Evolutionary conservation across 1,284 basidiomycete species (phyloP).

Genomic region (Exobasidium cylindrosporum): DNA sequence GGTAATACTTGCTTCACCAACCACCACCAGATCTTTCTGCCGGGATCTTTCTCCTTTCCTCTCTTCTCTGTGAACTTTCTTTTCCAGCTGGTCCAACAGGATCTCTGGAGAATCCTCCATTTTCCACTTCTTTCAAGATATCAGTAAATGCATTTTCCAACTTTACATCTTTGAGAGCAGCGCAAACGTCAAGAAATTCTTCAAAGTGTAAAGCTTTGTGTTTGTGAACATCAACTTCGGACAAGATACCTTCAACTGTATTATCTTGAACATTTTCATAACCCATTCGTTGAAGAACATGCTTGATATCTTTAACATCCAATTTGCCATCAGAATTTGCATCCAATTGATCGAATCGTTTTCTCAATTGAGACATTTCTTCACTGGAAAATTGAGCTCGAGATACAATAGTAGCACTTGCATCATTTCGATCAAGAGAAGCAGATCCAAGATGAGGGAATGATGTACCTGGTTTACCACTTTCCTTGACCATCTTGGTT

Average conservation of each 20-base stretch:
- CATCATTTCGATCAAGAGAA: conserved; percentile 29
- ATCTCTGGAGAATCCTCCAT: conserved; percentile 24
- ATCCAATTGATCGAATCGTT: conserved; percentile 44
- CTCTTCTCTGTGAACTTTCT: conserved; percentile 34
- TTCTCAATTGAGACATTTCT: conserved; percentile 42
- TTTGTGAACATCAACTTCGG: conserved; percentile 45
- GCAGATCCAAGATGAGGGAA: conserved; percentile 23
- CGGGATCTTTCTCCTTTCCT: conserved; percentile 43
- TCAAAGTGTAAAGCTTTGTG: conserved; percentile 45
- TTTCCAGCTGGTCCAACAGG: conserved; percentile 38
- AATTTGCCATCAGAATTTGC: conserved; percentile 43
- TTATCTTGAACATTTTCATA: conserved; percentile 39
- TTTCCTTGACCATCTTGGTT: conserved; percentile 28
- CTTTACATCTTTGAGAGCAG: conserved; percentile 42
- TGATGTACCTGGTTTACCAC: background rate
- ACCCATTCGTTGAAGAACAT: conserved; percentile 41
- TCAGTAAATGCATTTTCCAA: conserved; percentile 46
- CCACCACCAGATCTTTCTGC: conserved; percentile 48
- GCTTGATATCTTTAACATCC: conserved; percentile 40
- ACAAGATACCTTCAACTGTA: conserved; percentile 40
- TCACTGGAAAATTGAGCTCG: conserved; percentile 42
- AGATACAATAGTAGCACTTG: conserved; percentile 26
- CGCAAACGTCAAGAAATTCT: conserved; percentile 45
- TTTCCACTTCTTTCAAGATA: conserved; percentile 41
- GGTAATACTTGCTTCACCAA: conserved; percentile 32